These are phyloP conservation scores for Myotisia sp. DNA, from an alignment of 2,329 filamentous ascomycete genomes.

Conservation along the genomic window DNA sequence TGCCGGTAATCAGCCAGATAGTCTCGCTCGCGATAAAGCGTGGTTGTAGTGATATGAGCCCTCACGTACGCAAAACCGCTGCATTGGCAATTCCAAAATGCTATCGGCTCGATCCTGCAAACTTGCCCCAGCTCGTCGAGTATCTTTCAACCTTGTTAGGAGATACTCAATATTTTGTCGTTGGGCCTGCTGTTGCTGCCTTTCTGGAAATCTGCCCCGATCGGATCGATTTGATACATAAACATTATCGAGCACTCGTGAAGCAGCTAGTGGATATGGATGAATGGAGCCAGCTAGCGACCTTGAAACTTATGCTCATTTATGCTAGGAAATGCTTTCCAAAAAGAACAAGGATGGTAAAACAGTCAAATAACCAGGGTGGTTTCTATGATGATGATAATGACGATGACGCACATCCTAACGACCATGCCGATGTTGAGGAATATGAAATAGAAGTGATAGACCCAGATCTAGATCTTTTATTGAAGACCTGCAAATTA, in stretches of 20 bases:
- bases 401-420: constrained; percentile 30
- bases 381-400: constrained; percentile 64
- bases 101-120: constrained; percentile 75
- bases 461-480: constrained; percentile 68
- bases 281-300: constrained; percentile 88
- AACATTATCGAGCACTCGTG: constrained; percentile 71
- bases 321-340: constrained; percentile 87
- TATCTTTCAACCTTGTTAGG: constrained; percentile 64
- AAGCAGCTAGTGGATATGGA: constrained; percentile 97
- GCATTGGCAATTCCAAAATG: constrained; percentile 93
- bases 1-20: constrained; percentile 95
- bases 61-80: constrained; percentile 80
- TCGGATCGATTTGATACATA: constrained; percentile 74
- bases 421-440: constrained; percentile 26
- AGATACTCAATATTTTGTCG: constrained; percentile 94
- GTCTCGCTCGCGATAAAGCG: constrained; percentile 93
- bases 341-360: constrained; percentile 45
- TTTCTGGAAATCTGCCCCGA: constrained; percentile 85
- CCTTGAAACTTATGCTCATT: constrained; percentile 62
- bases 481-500: constrained; percentile 67
- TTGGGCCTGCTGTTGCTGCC: constrained; percentile 76
- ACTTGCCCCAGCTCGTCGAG: constrained; percentile 70
- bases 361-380: constrained; percentile 46
- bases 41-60: constrained; percentile 84
- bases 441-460: constrained; percentile 43